Evolutionary conservation across 2,329 filamentous ascomycete genomes (phyloP).

Genomic region (Fusarium virguliforme): DNA sequence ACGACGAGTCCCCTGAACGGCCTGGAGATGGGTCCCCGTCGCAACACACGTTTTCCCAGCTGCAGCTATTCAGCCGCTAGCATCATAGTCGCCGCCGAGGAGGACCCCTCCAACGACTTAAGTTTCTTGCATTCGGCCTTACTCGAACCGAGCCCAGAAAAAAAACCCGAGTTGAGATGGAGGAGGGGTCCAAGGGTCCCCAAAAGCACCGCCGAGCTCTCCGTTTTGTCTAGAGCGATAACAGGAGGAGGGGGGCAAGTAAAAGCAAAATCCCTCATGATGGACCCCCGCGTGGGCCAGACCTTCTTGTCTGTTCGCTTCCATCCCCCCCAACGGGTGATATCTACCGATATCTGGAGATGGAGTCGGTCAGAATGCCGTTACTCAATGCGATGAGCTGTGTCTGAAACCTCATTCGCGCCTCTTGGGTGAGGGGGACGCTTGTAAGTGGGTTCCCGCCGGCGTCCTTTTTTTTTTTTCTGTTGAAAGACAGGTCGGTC

Average conservation of each 20-base stretch:
- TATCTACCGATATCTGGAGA: conserved; percentile 44
- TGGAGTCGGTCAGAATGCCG: conserved; percentile 36
- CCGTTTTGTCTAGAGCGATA: conserved; percentile 43
- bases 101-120: conserved; percentile 27
- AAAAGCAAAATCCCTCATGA: conserved; percentile 48
- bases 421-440: conserved; percentile 37
- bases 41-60: conserved; percentile 33
- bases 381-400: conserved; percentile 47
- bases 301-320: conserved; percentile 26
- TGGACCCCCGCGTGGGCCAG: conserved; percentile 35
- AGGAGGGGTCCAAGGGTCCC: conserved; percentile 41
- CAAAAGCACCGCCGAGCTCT: conserved; percentile 39
- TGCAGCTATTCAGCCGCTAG: conserved; percentile 38
- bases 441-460: conserved; percentile 32
- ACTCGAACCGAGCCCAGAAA: conserved; percentile 40
- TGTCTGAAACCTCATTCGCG: conserved; percentile 38
- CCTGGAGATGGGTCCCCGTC: conserved; percentile 29
- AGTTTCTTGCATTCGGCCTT: conserved; percentile 44
- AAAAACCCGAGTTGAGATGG: conserved; percentile 32
- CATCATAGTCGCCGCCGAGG: conserved; percentile 38
- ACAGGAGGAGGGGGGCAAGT: conserved; percentile 21
- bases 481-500: conserved; percentile 44
- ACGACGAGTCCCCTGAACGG: background rate
- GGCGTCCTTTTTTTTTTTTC: conserved; percentile 36
- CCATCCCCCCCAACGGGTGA: conserved; percentile 37